Evolutionary conservation across 768 basidiomycete genomes (phyloP).

Genomic region (Galerina sulciceps): DNA sequence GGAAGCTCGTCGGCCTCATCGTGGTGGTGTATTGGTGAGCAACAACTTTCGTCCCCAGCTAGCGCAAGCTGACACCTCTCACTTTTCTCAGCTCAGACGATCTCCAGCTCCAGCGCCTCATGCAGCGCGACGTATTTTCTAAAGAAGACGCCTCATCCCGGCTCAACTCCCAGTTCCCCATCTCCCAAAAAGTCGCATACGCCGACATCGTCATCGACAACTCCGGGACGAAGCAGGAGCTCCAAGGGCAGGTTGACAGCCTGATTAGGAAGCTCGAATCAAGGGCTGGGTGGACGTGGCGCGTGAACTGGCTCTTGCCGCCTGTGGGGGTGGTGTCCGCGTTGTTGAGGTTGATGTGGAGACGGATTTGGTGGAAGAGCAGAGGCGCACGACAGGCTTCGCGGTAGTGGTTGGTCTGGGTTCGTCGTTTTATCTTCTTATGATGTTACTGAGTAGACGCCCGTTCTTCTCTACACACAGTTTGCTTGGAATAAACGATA

Average conservation of each 20-base stretch:
- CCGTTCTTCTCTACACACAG: too few relatives aligned
- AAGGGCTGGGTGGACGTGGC: slow-evolving; percentile 60
- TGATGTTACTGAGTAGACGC: too few relatives aligned
- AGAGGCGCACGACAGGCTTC: too few relatives aligned
- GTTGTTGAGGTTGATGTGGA: slow-evolving; percentile 29
- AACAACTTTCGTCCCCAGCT: too few relatives aligned
- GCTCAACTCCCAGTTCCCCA: slow-evolving; percentile 80
- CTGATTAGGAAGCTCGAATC: slow-evolving; percentile 49
- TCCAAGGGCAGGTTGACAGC: slow-evolving; percentile 56
- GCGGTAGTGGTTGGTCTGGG: too few relatives aligned
- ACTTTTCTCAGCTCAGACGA: slow-evolving; percentile 81
- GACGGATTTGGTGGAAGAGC: slow-evolving; percentile 8
- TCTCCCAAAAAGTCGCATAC: slow-evolving; percentile 76
- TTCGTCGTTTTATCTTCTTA: too few relatives aligned
- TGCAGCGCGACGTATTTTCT: slow-evolving; percentile 71
- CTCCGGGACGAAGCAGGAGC: slow-evolving; percentile 72
- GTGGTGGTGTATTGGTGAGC: slow-evolving; percentile 91
- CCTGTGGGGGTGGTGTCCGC: slow-evolving; percentile 56
- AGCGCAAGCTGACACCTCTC: too few relatives aligned
- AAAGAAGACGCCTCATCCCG: slow-evolving; percentile 73
- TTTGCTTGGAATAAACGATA: too few relatives aligned
- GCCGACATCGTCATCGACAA: slow-evolving; percentile 92
- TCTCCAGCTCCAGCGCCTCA: slow-evolving; percentile 83
- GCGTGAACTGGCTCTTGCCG: slow-evolving; percentile 63
- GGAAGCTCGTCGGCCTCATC: slow-evolving; percentile 81